A percentile compares a stretch with the other conserved stretches of the same genome.
Evolutionary conservation across 202 grass and related monocot genomes (phyloP).

Genomic region (Bolboschoenoplectus hybrid): DNA sequence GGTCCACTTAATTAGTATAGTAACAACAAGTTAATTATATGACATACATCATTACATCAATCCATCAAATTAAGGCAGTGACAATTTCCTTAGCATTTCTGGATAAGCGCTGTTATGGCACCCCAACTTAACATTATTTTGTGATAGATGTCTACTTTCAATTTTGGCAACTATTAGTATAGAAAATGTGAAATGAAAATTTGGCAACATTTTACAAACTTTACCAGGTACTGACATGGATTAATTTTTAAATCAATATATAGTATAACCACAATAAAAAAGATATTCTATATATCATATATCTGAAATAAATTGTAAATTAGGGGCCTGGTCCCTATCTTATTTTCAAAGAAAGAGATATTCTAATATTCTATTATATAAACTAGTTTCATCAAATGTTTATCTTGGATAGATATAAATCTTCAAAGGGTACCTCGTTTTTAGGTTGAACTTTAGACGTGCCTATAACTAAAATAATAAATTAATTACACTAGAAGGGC

Average conservation of each 20-base stretch:
- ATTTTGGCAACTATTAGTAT: neutral
- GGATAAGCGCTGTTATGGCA: neutral
- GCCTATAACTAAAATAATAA: conserved; percentile 1
- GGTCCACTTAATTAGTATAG: neutral
- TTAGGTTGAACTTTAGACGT: neutral
- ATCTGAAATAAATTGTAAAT: neutral
- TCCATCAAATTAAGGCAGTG: neutral
- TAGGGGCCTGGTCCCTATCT: neutral
- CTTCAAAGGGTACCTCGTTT: neutral
- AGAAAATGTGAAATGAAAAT: neutral
- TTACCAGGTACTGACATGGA: neutral
- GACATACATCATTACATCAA: neutral
- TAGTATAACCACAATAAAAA: neutral
- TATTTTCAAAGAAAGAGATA: neutral
- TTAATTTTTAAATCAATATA: neutral
- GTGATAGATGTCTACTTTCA: neutral
- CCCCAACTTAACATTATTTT: neutral
- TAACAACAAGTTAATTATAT: neutral
- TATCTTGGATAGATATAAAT: neutral
- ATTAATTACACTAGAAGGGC: conserved; percentile 7
- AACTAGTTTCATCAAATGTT: neutral
- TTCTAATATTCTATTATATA: neutral
- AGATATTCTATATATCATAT: neutral
- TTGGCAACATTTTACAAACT: neutral
- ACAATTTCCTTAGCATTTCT: neutral